These are phyloP conservation scores for Tricholomella constricta DNA, from an alignment of 768 basidiomycete genomes.

Conservation along the genomic window DNA sequence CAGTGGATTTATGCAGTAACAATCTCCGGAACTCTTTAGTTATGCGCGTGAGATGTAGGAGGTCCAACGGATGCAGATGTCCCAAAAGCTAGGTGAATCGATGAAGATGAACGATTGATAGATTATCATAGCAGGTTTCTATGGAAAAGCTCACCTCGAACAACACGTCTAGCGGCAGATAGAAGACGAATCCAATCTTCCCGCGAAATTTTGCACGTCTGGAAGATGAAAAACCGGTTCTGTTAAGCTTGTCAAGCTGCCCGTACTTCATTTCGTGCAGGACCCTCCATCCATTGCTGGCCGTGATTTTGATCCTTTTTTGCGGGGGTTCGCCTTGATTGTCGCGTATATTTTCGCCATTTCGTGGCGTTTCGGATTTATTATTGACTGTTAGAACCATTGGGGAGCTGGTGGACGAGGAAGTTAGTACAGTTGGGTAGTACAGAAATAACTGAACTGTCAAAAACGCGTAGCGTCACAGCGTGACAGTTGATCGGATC, in stretches of 20 bases:
- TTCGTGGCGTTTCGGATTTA: not conserved
- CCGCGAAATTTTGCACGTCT: not conserved
- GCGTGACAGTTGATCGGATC: not conserved
- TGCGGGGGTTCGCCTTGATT: constrained; percentile 1
- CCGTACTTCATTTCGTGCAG: not conserved
- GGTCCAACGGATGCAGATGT: constrained; percentile 30
- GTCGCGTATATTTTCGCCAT: constrained; percentile 12
- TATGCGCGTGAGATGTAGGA: constrained; percentile 32
- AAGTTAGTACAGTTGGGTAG: not conserved
- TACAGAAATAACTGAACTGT: not conserved
- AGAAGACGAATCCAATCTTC: not conserved
- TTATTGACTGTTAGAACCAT: not conserved
- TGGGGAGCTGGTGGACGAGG: not conserved
- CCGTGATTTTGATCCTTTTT: constrained; percentile 12
- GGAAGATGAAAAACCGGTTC: not conserved
- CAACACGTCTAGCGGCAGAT: constrained; percentile 12
- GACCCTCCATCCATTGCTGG: constrained; percentile 1
- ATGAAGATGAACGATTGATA: not conserved
- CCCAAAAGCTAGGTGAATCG: constrained; percentile 9
- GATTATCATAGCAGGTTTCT: not conserved
- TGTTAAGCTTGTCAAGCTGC: not conserved
- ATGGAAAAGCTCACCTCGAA: constrained; percentile 9
- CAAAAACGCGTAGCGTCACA: constrained; percentile 1
- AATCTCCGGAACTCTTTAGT: constrained; percentile 30
- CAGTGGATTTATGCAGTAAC: constrained; percentile 23